phyloP scores from a whole-genome alignment of 2,329 filamentous ascomycete genomes.

The Pseudopyrenochaeta lycopersici region DNA sequence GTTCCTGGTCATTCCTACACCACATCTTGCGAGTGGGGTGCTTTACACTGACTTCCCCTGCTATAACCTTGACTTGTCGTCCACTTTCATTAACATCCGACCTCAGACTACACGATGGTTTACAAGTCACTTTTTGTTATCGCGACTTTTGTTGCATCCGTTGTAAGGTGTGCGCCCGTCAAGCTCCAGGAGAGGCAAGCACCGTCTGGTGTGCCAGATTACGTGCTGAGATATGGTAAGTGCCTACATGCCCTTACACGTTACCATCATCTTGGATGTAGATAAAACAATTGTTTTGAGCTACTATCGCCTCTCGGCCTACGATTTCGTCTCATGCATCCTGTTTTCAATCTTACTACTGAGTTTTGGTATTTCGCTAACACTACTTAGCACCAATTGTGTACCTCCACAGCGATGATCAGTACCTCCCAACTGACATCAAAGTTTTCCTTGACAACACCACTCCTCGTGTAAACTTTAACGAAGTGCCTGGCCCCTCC shows the following conservation, averaged over 20 bases:
- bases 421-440: conserved; percentile 56
- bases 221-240: conserved; percentile 51
- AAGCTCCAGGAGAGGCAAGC: conserved; percentile 28
- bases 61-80: not conserved
- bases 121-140: conserved; percentile 15
- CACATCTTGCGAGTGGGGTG: not conserved
- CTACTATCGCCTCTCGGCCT: not conserved
- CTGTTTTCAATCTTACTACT: not conserved
- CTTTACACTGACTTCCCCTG: not conserved
- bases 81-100: conserved; percentile 1
- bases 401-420: conserved; percentile 54
- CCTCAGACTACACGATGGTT: conserved; percentile 16
- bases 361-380: conserved; percentile 7
- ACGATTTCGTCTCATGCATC: not conserved
- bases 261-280: not conserved
- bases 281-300: not conserved
- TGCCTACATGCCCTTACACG: not conserved
- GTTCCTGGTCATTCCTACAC: not conserved
- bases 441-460: conserved; percentile 52
- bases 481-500: conserved; percentile 40
- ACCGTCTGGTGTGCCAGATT: conserved; percentile 43
- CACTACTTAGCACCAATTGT: conserved; percentile 52
- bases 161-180: conserved; percentile 26
- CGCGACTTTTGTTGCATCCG: conserved; percentile 17
- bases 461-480: conserved; percentile 49